These are phyloP conservation scores for Suillus hirtellus DNA, from an alignment of 768 basidiomycete genomes.

Conservation along the genomic window DNA sequence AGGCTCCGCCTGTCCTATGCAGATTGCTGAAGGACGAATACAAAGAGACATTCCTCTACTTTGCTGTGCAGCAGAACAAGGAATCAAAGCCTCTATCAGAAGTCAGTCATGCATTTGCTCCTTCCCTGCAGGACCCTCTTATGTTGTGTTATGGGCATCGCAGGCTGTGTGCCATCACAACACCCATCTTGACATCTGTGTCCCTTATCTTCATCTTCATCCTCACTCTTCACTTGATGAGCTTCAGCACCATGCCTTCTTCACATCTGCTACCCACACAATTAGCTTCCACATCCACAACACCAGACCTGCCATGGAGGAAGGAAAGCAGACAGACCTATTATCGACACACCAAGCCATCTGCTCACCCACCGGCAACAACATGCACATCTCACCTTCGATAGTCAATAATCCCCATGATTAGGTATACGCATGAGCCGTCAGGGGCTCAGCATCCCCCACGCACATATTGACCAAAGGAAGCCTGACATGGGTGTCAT, in stretches of 20 bases:
- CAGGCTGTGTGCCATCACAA: conserved; percentile 81
- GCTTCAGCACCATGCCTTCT: conserved; percentile 69
- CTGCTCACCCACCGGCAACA: background rate
- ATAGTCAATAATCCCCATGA: conserved; percentile 78
- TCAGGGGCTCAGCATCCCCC: conserved; percentile 76
- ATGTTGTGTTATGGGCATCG: conserved; percentile 88
- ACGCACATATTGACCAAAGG: conserved; percentile 54
- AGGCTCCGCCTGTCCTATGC: conserved; percentile 51
- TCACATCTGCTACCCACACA: conserved; percentile 51
- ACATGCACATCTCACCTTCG: background rate
- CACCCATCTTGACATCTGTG: conserved; percentile 54
- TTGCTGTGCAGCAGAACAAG: too few relatives aligned
- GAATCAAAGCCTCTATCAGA: conserved; percentile 86
- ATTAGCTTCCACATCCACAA: conserved; percentile 63
- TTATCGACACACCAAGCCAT: background rate
- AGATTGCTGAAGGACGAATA: conserved; percentile 92
- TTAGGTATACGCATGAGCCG: conserved; percentile 85
- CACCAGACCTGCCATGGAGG: conserved; percentile 34
- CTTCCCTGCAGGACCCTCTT: conserved; percentile 66
- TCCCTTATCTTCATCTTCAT: conserved; percentile 51
- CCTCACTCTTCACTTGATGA: conserved; percentile 41
- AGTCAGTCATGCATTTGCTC: conserved; percentile 38
- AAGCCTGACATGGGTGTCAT: conserved; percentile 61
- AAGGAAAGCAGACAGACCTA: conserved; percentile 49
- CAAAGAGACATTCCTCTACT: conserved; percentile 92